Conservation (phyloP, 108 stramenopile species). For the Craspedostauros australis region DNA sequence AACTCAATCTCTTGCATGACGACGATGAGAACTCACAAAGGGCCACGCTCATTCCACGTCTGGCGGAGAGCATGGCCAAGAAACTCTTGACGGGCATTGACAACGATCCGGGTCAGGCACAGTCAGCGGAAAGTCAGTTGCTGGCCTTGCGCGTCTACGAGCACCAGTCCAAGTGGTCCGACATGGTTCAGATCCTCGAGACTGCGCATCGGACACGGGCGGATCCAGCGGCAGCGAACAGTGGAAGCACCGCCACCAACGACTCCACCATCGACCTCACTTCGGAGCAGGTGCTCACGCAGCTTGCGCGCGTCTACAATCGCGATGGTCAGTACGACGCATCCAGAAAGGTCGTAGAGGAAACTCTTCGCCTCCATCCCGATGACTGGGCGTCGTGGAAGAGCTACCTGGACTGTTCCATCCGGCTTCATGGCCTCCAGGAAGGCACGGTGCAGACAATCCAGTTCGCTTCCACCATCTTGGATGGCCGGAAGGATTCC, state of each 20-base stretch:
- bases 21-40: conserved; percentile 25
- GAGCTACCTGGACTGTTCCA: conserved; percentile 31
- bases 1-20: conserved; percentile 27
- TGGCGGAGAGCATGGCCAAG: conserved; percentile 60
- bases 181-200: conserved; percentile 44
- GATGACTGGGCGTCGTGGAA: conserved; percentile 81
- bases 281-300: conserved; percentile 7
- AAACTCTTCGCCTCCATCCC: conserved; percentile 36
- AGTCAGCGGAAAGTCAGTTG: conserved; percentile 42
- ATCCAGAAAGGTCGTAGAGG: conserved; percentile 38
- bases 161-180: conserved; percentile 50
- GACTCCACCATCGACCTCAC: conserved; percentile 19
- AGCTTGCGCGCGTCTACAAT: conserved; percentile 25
- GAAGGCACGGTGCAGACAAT: conserved; percentile 5
- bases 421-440: background rate
- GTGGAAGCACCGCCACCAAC: background rate
- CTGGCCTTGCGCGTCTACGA: conserved; percentile 43
- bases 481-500: conserved; percentile 12
- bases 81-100: conserved; percentile 25
- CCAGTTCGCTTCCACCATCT: conserved; percentile 11
- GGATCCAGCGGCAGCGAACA: background rate
- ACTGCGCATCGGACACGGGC: background rate
- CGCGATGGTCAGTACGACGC: conserved; percentile 31
- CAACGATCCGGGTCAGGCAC: conserved; percentile 3
- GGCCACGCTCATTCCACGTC: conserved; percentile 48